Evolutionary conservation across 495 filamentous ascomycete species (phyloP).

Genomic region (Penicillium pulvis): DNA sequence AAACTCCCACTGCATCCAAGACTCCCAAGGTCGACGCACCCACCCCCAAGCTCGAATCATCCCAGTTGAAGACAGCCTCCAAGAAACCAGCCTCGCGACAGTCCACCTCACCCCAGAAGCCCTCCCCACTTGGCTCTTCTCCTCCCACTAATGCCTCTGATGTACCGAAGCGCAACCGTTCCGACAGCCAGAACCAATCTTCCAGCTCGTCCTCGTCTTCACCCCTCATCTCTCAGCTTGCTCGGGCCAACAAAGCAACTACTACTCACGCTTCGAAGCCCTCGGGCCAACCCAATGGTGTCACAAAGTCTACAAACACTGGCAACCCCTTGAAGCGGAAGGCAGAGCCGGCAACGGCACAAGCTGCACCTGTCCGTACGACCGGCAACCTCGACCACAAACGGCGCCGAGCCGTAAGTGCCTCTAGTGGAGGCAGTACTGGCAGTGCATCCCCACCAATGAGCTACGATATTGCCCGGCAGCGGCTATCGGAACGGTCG

Average conservation of each 20-base stretch:
- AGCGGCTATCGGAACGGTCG: conserved; percentile 55
- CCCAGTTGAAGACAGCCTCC: conserved; percentile 33
- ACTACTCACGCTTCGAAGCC: conserved; percentile 20
- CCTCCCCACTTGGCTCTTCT: conserved; percentile 73
- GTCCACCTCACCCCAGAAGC: conserved; percentile 65
- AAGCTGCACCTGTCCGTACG: conserved; percentile 28
- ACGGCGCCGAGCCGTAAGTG: conserved; percentile 46
- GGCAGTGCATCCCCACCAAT: conserved; percentile 50
- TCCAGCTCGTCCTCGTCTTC: conserved; percentile 48
- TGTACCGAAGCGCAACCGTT: conserved; percentile 46
- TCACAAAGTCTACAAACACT: conserved; percentile 26
- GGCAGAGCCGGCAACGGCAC: conserved; percentile 38
- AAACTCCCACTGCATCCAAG: conserved; percentile 20
- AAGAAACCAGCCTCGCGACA: conserved; percentile 44
- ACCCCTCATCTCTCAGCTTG: conserved; percentile 44
- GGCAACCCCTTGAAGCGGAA: conserved; percentile 52
- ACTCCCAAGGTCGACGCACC: conserved; percentile 23
- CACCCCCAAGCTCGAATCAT: conserved; percentile 27
- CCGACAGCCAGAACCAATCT: conserved; percentile 46
- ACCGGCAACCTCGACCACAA: conserved; percentile 46
- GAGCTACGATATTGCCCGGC: conserved; percentile 41
- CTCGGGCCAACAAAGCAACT: conserved; percentile 28
- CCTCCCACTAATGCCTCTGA: conserved; percentile 73
- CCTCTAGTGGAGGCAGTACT: conserved; percentile 49
- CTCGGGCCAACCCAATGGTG: conserved; percentile 29